Percentiles rank a stretch among this genome's conserved stretches.
These are phyloP conservation scores for Didymella glomerata DNA, from an alignment of 2,329 filamentous ascomycete species.

Conservation along the genomic window DNA sequence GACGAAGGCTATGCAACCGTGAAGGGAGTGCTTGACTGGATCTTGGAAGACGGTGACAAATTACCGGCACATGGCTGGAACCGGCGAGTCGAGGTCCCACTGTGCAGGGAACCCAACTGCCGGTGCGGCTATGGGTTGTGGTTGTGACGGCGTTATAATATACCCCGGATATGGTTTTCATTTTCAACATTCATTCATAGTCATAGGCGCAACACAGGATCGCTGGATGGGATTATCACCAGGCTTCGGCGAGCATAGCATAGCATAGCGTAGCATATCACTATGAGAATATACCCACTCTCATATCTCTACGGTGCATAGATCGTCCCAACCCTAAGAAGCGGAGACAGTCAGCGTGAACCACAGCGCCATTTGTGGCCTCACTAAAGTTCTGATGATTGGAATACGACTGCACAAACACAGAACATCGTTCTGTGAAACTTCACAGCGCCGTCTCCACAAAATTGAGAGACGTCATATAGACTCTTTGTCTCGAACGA, in stretches of 20 bases:
- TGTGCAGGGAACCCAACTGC: neutral
- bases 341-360: no score
- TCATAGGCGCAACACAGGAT: neutral
- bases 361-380: no score
- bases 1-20: neutral
- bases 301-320: no score
- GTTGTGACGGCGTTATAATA: neutral
- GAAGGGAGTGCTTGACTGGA: neutral
- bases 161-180: neutral
- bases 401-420: no score
- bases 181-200: neutral
- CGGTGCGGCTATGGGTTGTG: neutral
- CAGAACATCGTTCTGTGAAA: no score
- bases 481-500: no score
- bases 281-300: neutral
- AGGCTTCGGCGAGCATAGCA: neutral
- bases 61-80: neutral
- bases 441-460: no score
- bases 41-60: neutral
- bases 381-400: no score
- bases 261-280: neutral
- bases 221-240: no score
- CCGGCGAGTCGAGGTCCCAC: neutral
- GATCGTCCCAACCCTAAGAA: no score
- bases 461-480: no score